Evolutionary conservation across 2,329 filamentous ascomycete genomes (phyloP), one percentile per base, ranked within the genome.

Genomic region (Scorias spongiosa): DNA sequence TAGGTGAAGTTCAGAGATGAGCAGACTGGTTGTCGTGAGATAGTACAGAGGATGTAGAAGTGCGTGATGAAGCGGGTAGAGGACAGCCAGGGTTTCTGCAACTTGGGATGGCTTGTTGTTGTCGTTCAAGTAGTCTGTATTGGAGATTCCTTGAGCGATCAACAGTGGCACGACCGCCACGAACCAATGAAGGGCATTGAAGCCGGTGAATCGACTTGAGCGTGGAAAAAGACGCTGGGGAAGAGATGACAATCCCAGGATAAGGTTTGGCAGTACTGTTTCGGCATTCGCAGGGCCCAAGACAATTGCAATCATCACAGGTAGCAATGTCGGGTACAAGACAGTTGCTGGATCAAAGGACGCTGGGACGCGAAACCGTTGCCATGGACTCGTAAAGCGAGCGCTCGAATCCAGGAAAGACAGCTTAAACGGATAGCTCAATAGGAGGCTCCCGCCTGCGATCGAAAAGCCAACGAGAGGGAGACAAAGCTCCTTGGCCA

Each of bases 281-380:
- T 70, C 68, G 2, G 74, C 68, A 39, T 75, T 76, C 41, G 74
- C 71, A 42, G 72, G 69, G 7, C 79, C 76, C 37, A 94, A 70
- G 9, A 88, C 79, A 4, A 91, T 67, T 1, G 87, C 79, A 26
- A 91, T 81, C 39, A 88, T 70, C 12, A 88, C 64, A 1, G 88
- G 85, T 28, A 94, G 70, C 2, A 80, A 64, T 5, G 81, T 74
- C 14, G 89, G 89, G 58, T 95, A 96, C 45, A 95, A 63, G n/a
- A 94, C 70, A 10, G 88, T 85, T 6, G 89, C 89, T 2, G 87
- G 88, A 57, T 96, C 89, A 62, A 95, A 93, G n/a, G 75, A 72
- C 3, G 77, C 66, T 1, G 87, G 86, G 32, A 94, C 67, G 36
- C 71, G 70, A 54, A 79, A 63, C 17, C 59, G 55, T 40, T 74